Evolutionary conservation across 139 green algal species (phyloP).

Genomic region (Gonium pectorale): DNA sequence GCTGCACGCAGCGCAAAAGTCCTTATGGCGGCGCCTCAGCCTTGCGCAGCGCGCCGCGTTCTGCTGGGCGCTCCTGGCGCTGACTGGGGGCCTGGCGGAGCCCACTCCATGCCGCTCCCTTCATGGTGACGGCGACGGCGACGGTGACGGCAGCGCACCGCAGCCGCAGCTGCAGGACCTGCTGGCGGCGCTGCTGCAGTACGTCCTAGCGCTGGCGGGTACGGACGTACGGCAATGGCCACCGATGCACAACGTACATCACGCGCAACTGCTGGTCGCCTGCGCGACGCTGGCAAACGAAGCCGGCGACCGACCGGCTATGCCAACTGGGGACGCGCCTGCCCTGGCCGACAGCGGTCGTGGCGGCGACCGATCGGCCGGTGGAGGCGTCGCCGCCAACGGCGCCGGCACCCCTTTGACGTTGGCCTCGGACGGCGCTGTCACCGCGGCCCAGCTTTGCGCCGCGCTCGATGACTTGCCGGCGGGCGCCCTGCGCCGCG

Average conservation of each 20-base stretch:
- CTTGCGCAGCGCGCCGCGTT: conserved; percentile 5
- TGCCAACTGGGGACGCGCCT: background rate
- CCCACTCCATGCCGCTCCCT: background rate
- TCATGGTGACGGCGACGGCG: background rate
- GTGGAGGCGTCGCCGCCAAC: background rate
- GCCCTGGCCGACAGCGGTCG: background rate
- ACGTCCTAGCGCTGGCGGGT: background rate
- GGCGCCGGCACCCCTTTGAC: background rate
- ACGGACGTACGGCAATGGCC: background rate
- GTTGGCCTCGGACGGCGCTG: background rate
- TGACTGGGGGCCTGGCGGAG: background rate
- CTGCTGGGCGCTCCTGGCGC: conserved; percentile 11
- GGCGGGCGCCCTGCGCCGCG: background rate
- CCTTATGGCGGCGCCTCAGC: background rate
- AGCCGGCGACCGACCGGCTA: background rate
- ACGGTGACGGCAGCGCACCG: background rate
- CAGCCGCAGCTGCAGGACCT: background rate
- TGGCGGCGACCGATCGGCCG: background rate
- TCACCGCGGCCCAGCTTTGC: background rate
- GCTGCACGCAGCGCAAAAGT: background rate
- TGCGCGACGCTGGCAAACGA: background rate
- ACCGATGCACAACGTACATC: background rate
- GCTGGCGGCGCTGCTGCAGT: background rate
- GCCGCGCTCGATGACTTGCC: background rate
- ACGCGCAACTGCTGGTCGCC: conserved; percentile 3